Evolutionary conservation across 2,329 filamentous ascomycete species (phyloP).

Genomic region (Alternaria triticina): DNA sequence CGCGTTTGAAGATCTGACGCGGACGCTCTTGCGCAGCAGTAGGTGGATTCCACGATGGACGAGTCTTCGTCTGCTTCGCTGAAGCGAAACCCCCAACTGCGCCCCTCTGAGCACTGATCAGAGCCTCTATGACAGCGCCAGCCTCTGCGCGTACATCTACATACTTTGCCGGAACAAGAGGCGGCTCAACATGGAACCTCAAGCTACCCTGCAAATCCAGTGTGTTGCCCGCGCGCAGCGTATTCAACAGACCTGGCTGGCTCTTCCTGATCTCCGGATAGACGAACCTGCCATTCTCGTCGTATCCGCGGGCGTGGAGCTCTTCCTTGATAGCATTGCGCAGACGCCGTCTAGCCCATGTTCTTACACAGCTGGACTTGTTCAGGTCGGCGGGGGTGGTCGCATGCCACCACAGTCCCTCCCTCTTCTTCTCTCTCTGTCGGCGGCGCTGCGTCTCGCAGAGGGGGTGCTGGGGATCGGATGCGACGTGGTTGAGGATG

Average conservation of each 20-base stretch:
- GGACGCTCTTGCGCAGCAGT: background rate
- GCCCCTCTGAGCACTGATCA: background rate
- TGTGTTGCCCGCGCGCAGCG: conserved; percentile 5
- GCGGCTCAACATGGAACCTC: conserved; percentile 27
- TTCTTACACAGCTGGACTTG: conserved; percentile 41
- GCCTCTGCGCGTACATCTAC: conserved; percentile 31
- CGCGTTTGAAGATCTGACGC: background rate
- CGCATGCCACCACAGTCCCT: conserved; percentile 44
- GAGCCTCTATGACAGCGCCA: conserved; percentile 21
- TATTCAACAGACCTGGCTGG: background rate
- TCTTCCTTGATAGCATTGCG: conserved; percentile 40
- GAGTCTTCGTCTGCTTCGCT: background rate
- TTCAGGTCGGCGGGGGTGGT: conserved; percentile 29
- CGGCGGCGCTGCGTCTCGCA: conserved; percentile 26
- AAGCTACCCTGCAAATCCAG: conserved; percentile 34
- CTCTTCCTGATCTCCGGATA: conserved; percentile 5
- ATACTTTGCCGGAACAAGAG: conserved; percentile 38
- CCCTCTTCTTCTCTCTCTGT: conserved; percentile 20
- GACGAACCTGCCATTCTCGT: conserved; percentile 33
- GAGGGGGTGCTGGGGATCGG: conserved; percentile 37
- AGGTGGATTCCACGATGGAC: background rate
- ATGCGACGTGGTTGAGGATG: conserved; percentile 26
- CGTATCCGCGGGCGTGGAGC: conserved; percentile 35
- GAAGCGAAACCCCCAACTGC: background rate
- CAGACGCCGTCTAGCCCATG: conserved; percentile 41